phyloP scores from a whole-genome alignment of 1,139 yeast species.

The Sugiyamaella sp. region DNA sequence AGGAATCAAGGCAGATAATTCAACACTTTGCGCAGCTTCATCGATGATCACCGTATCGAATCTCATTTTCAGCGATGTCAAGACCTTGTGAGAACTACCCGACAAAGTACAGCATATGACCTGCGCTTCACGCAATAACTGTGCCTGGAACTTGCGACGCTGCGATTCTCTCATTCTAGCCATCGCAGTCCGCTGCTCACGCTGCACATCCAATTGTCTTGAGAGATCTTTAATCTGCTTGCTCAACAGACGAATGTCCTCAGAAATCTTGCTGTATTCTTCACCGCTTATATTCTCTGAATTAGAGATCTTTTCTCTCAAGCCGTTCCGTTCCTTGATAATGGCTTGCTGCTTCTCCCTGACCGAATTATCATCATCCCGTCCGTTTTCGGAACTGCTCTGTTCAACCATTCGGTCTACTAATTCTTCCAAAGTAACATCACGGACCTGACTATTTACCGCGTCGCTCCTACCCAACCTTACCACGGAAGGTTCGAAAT shows the following conservation, averaged over 20 bases:
- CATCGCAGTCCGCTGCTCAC: conserved; percentile 65
- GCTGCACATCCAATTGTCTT: conserved; percentile 69
- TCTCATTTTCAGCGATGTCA: conserved; percentile 70
- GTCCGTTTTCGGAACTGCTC: conserved; percentile 39
- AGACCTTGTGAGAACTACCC: conserved; percentile 90
- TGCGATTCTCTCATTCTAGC: conserved; percentile 78
- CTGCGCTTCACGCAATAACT: conserved; percentile 74
- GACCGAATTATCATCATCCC: conserved; percentile 50
- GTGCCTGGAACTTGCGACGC: conserved; percentile 71
- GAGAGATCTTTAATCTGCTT: conserved; percentile 69
- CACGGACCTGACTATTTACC: conserved; percentile 78
- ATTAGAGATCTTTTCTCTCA: conserved; percentile 46
- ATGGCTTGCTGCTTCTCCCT: conserved; percentile 57
- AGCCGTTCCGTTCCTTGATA: conserved; percentile 53
- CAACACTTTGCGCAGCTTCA: conserved; percentile 98
- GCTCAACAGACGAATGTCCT: conserved; percentile 52
- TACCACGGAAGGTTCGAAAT: conserved; percentile 70
- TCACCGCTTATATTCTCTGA: conserved; percentile 11
- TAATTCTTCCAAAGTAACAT: conserved; percentile 82
- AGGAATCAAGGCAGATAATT: conserved; percentile 88
- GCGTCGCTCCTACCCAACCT: conserved; percentile 91
- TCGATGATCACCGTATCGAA: conserved; percentile 96
- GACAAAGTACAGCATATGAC: conserved; percentile 91
- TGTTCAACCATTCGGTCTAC: conserved; percentile 66
- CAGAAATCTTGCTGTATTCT: conserved; percentile 30